Conservation (phyloP, 2,329 filamentous ascomycete genomes). For the Saccharata proteae region DNA sequence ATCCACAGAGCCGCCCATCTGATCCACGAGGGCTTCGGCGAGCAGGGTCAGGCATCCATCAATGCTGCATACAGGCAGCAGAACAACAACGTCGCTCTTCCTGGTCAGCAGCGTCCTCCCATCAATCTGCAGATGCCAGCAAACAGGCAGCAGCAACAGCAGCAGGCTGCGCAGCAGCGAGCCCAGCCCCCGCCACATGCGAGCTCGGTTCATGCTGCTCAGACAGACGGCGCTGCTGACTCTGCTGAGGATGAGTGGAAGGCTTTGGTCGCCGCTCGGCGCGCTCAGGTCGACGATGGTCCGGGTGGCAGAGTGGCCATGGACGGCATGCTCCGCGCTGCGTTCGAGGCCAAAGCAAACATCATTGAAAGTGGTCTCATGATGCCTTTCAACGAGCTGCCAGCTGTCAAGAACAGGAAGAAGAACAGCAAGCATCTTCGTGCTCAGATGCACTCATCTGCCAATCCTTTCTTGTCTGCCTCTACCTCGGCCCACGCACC, state of each 20-base stretch:
- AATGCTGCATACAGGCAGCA: conserved; percentile 41
- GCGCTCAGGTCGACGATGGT: conserved; percentile 39
- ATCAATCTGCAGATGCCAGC: conserved; percentile 8
- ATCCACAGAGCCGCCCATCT: conserved; percentile 42
- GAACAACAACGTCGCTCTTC: conserved; percentile 17
- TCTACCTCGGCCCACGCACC: neutral
- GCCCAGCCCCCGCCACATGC: conserved; percentile 32
- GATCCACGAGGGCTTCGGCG: conserved; percentile 47
- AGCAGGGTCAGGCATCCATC: conserved; percentile 53
- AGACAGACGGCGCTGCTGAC: conserved; percentile 65
- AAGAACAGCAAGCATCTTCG: conserved; percentile 36
- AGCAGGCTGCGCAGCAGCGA: conserved; percentile 24
- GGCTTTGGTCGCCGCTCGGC: conserved; percentile 47
- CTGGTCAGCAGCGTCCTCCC: conserved; percentile 12
- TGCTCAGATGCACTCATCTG: conserved; percentile 9
- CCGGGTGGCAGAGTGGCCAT: conserved; percentile 38
- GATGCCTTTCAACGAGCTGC: conserved; percentile 53
- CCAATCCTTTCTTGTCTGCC: conserved; percentile 9
- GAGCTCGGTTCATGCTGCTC: conserved; percentile 34
- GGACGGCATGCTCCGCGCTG: conserved; percentile 56
- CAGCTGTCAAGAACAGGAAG: conserved; percentile 40
- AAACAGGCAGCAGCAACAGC: conserved; percentile 13
- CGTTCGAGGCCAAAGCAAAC: conserved; percentile 53
- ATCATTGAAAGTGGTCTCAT: conserved; percentile 66
- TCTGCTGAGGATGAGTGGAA: conserved; percentile 44